These are phyloP conservation scores for Tolypocladium ovalisporum DNA, from an alignment of 2,329 filamentous ascomycete genomes.

Conservation along the genomic window DNA sequence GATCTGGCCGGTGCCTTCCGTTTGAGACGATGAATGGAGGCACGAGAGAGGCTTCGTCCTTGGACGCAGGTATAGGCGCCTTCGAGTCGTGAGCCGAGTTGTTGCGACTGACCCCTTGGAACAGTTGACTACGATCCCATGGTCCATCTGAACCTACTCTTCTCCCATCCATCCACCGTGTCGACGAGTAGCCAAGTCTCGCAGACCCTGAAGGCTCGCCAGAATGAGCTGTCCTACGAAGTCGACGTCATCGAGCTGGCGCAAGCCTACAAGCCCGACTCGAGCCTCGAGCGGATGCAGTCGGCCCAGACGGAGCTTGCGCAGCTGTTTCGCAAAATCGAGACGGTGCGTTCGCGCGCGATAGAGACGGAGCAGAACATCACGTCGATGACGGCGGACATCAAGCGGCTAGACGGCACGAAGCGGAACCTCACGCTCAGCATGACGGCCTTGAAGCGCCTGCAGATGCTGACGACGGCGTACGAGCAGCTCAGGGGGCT, in stretches of 20 bases:
- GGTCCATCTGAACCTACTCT: constrained; percentile 85
- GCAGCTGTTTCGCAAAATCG: constrained; percentile 87
- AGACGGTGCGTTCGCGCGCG: constrained; percentile 79
- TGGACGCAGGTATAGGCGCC: constrained; percentile 31
- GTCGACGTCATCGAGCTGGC: constrained; percentile 64
- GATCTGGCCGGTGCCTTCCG: neutral
- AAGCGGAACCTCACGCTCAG: constrained; percentile 94
- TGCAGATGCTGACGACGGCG: constrained; percentile 98
- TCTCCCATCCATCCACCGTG: constrained; percentile 79
- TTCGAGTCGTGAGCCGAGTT: neutral
- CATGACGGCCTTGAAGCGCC: constrained; percentile 92
- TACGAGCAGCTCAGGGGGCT: constrained; percentile 88
- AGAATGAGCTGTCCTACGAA: constrained; percentile 71
- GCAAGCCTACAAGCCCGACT: constrained; percentile 76
- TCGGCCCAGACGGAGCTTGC: constrained; percentile 82
- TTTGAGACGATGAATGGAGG: constrained; percentile 27
- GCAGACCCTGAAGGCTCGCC: constrained; percentile 60
- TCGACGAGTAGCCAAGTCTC: constrained; percentile 66
- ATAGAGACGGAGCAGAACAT: constrained; percentile 91
- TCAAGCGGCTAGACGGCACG: constrained; percentile 91
- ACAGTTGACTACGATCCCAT: constrained; percentile 79
- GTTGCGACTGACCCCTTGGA: constrained; percentile 9
- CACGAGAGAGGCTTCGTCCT: constrained; percentile 22
- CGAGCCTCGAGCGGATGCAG: constrained; percentile 85
- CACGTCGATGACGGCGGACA: constrained; percentile 97